Base-by-base conservation (phyloP, 2,329 filamentous ascomycete genomes). In the Neurospora crassa region DNA sequence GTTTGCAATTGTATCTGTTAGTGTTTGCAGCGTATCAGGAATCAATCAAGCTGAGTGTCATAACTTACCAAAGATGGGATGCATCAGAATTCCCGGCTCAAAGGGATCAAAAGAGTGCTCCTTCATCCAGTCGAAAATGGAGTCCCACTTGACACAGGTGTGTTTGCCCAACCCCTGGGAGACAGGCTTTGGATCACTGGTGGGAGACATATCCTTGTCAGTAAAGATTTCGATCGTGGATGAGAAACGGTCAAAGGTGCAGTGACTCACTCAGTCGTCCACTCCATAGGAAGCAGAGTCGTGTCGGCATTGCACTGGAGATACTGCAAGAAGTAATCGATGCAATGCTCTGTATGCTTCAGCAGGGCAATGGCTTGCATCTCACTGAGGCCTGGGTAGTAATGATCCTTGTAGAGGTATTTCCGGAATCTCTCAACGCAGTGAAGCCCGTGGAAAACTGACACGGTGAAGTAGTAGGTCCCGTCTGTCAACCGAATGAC, bases 51-150 rank as follows among this genome's bases (percentile, higher is more conserved):
- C 3, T 16, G 53, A 18, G 7, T 18, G 16, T 11, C 1, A 16
- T 34, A 63, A 8, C 53, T 63, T 16, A 63, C 75, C 75, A 40
- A 75, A 75, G 37, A 75, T 76, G 14, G 75, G 75, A 47, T 76
- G 75, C 2, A 76, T 68, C 40, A 76, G 59, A 12, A 76, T 69
- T 0, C 75, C 75, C 4, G 72, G 74, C 12, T 74, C 74, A 34
- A 76, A 76, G 7, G 75, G 74, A 37, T 76, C 74, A 20, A 76
- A 67, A 12, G 75, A 75, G 63, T 75, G 70, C 34, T 72, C 43
- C 34, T 75, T 74, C 74, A 76, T 74, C 11, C 75, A 74, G 6
- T 76, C 71, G 20, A 75, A 71, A 12, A 76, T 69, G 1, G 69
- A 69, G 34, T 74, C 72, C 73, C 74, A 76, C 53, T 73, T 74